Evolutionary conservation across 2,329 filamentous ascomycete genomes (phyloP).

Genomic region (Diaporthe australafricana): DNA sequence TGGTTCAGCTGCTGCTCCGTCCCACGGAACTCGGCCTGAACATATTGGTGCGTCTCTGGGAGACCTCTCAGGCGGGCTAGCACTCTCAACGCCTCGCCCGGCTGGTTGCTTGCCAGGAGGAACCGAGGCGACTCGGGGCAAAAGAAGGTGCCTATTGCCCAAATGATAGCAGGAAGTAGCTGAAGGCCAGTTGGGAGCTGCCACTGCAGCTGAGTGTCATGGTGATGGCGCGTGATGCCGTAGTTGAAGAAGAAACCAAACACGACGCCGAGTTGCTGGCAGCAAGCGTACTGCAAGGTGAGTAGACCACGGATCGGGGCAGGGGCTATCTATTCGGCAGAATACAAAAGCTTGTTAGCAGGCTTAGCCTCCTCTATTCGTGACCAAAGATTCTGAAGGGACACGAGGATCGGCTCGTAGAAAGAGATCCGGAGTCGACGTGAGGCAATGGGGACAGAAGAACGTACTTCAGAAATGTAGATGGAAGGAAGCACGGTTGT

Average conservation of each 20-base stretch:
- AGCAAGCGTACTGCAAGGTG: slow-evolving; percentile 11
- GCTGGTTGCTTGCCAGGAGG: neutral
- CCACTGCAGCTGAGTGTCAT: slow-evolving; percentile 37
- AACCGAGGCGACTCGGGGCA: slow-evolving; percentile 69
- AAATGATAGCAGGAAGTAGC: slow-evolving; percentile 65
- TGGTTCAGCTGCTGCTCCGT: slow-evolving; percentile 66
- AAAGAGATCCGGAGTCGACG: no score
- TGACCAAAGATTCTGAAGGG: no score
- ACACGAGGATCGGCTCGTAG: no score
- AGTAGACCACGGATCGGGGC: slow-evolving; percentile 6
- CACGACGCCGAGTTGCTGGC: slow-evolving; percentile 7
- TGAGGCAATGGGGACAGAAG: no score
- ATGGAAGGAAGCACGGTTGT: slow-evolving; percentile 7
- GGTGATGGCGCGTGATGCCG: slow-evolving; percentile 55
- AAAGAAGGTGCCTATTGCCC: slow-evolving; percentile 62
- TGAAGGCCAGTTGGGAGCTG: slow-evolving; percentile 62
- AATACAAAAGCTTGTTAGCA: neutral
- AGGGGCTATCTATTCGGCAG: neutral
- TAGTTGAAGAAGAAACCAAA: slow-evolving; percentile 40
- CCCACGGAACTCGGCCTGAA: neutral
- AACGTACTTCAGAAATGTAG: neutral
- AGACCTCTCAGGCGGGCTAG: neutral
- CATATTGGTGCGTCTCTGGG: neutral
- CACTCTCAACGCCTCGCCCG: neutral
- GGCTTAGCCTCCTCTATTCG: no score